Percentiles rank a stretch among this genome's conserved stretches.
Conservation (phyloP, 2,329 filamentous ascomycete species). For the Aspergillus versicolor region DNA sequence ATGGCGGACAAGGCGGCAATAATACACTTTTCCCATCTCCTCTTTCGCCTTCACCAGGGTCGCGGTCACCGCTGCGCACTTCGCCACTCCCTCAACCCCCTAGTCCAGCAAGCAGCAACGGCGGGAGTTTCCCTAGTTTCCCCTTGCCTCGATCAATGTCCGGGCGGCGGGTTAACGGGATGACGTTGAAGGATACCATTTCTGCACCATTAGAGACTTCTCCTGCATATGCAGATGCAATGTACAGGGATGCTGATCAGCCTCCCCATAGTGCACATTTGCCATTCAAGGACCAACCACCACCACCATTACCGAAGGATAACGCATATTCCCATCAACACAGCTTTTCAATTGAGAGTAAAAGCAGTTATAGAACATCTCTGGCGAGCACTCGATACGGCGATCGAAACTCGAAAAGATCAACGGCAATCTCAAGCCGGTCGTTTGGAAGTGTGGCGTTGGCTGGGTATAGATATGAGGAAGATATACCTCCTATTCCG, state of each 20-base stretch:
- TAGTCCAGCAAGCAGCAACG: conserved; percentile 39
- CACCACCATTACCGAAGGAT: conserved; percentile 15
- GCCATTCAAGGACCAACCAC: conserved; percentile 7
- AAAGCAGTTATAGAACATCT: conserved; percentile 43
- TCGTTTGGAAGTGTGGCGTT: conserved; percentile 34
- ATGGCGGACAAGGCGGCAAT: conserved; percentile 61
- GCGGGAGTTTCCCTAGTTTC: conserved; percentile 58
- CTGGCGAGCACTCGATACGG: conserved; percentile 40
- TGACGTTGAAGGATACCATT: conserved; percentile 21
- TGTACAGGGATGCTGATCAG: neutral
- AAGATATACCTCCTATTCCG: conserved; percentile 36
- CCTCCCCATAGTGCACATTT: conserved; percentile 11
- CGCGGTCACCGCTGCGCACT: conserved; percentile 43
- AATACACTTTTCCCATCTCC: conserved; percentile 65
- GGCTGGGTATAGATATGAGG: conserved; percentile 28
- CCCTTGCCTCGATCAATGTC: conserved; percentile 42
- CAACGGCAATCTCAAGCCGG: conserved; percentile 30
- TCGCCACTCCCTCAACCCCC: conserved; percentile 46
- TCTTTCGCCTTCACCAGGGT: conserved; percentile 53
- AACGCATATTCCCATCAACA: conserved; percentile 17
- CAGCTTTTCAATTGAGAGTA: conserved; percentile 33
- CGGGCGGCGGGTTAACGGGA: conserved; percentile 21
- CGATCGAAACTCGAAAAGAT: conserved; percentile 26
- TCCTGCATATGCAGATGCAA: conserved; percentile 11
- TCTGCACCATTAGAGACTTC: conserved; percentile 23